These are phyloP conservation scores for Trichoderma sp. DNA, from an alignment of 2,329 filamentous ascomycete genomes.

Conservation along the genomic window DNA sequence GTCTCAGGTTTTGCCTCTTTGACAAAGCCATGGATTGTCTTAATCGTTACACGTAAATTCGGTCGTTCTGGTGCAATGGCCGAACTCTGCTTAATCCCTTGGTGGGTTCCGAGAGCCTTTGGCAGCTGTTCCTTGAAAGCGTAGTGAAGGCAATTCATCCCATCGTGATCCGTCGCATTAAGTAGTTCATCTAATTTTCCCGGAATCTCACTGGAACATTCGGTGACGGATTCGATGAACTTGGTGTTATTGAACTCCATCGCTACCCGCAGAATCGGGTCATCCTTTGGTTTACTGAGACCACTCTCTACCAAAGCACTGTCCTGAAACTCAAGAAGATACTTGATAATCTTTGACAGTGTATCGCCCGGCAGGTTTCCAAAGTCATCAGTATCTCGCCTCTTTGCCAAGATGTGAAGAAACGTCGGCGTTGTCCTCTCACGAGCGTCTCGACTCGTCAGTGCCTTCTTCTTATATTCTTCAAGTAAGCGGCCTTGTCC, in stretches of 20 bases:
- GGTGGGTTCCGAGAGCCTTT: neutral
- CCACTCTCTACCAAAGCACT: neutral
- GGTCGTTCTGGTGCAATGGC: neutral
- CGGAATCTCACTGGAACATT: neutral
- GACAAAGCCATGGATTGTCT: neutral
- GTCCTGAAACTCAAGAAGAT: neutral
- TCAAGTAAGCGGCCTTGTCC: neutral
- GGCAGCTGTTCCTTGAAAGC: neutral
- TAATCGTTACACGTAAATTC: neutral
- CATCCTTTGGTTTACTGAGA: neutral
- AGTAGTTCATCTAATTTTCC: neutral
- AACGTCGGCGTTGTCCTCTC: neutral
- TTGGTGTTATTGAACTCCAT: neutral
- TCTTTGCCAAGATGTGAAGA: neutral
- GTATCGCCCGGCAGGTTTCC: neutral
- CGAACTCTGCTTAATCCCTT: neutral
- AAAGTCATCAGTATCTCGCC: neutral
- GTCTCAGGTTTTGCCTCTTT: neutral
- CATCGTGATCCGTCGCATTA: neutral
- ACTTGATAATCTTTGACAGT: neutral
- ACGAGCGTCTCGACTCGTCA: neutral
- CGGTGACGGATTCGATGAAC: neutral
- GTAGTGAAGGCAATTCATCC: neutral
- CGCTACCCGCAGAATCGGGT: neutral
- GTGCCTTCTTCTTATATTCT: neutral